A percentile compares a stretch with the other conserved stretches of the same genome.
phyloP scores from a whole-genome alignment of 768 basidiomycete genomes.

The Boletus reticuloceps region DNA sequence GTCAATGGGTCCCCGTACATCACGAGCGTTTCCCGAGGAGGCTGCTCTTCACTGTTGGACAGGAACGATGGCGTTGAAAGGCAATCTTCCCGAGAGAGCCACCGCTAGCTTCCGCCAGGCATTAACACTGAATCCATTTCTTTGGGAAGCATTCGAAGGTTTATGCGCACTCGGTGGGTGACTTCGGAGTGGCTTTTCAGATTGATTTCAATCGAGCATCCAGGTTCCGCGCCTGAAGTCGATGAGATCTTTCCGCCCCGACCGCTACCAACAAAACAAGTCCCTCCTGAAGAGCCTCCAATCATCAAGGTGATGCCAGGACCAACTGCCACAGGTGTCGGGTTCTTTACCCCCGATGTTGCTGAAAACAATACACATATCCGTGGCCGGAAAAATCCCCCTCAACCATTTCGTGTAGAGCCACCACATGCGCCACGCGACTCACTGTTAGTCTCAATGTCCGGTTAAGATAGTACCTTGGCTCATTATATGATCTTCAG shows the following conservation, averaged over 20 bases:
- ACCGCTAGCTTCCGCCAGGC: conserved; percentile 67
- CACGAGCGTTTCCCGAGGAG: conserved; percentile 65
- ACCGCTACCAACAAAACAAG: conserved; percentile 52
- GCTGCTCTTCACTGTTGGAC: conserved; percentile 74
- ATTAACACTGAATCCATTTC: conserved; percentile 67
- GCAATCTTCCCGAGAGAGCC: conserved; percentile 77
- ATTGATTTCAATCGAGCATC: conserved; percentile 12
- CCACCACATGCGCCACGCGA: conserved; percentile 53
- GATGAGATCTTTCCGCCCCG: conserved; percentile 72
- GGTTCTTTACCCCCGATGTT: conserved; percentile 75
- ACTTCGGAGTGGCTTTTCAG: conserved; percentile 5
- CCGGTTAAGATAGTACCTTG: not conserved
- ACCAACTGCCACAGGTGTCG: conserved; percentile 61
- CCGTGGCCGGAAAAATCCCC: conserved; percentile 54
- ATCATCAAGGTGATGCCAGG: conserved; percentile 35
- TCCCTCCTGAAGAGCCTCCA: conserved; percentile 50
- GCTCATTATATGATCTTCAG: conserved; percentile 33
- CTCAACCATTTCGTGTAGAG: conserved; percentile 57
- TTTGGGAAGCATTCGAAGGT: conserved; percentile 94
- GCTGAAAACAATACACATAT: conserved; percentile 55
- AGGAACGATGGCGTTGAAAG: conserved; percentile 74
- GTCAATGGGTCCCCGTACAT: conserved; percentile 51
- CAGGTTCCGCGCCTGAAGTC: conserved; percentile 69
- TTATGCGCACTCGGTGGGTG: conserved; percentile 71
- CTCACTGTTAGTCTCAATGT: conserved; percentile 47